Conservation (phyloP, 78 protist species). For the Dictyostelium purpureum region DNA sequence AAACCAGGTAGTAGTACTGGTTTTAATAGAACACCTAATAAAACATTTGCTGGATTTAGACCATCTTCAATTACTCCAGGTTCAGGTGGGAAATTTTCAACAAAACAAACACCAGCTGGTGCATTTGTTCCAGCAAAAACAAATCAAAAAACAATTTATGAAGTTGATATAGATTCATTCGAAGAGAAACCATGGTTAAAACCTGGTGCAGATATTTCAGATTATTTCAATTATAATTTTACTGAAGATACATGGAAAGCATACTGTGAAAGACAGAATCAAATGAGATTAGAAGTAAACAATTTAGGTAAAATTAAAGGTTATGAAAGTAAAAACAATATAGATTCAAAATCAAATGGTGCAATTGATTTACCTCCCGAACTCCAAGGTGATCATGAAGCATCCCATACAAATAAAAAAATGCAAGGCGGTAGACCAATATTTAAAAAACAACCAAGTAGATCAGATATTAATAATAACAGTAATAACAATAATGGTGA, state of each 20-base stretch:
- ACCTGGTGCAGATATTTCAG: constrained; percentile 91
- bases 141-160: constrained; percentile 63
- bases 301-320: constrained; percentile 76
- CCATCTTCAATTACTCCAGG: constrained; percentile 44
- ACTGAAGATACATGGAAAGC: constrained; percentile 91
- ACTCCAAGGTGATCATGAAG: neutral
- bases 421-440: neutral
- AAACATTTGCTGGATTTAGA: neutral
- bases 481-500: too few relatives aligned
- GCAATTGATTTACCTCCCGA: constrained; percentile 72
- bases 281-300: constrained; percentile 37
- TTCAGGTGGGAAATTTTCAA: neutral
- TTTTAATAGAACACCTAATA: neutral
- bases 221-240: constrained; percentile 94
- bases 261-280: constrained; percentile 83
- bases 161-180: constrained; percentile 45
- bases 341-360: neutral
- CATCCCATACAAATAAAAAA: neutral
- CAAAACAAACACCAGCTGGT: constrained; percentile 30
- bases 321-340: constrained; percentile 31
- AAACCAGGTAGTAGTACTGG: constrained; percentile 8
- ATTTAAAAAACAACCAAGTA: neutral
- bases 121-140: neutral
- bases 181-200: constrained; percentile 90
- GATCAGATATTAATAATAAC: neutral